A percentile compares a stretch with the other conserved stretches of the same genome.
Conservation (phyloP, 331 rosid genomes). For the Erythrophleum ivorense region DNA sequence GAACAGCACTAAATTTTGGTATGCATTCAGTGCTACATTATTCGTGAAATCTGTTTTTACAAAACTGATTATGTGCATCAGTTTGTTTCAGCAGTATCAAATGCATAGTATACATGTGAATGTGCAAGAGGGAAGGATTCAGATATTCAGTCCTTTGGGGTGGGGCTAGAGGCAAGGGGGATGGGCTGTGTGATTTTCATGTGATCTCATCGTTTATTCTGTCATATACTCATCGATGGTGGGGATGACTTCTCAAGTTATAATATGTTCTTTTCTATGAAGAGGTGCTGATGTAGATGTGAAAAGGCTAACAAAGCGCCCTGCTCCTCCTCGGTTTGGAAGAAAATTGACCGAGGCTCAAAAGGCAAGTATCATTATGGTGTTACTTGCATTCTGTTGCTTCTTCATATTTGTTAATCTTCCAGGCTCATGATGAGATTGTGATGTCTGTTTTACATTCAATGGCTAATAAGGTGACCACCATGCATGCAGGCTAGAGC, state of each 20-base stretch:
- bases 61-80: neutral
- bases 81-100: neutral
- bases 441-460: neutral
- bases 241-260: neutral
- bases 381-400: slow-evolving; percentile 24
- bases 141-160: neutral
- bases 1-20: neutral
- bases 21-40: slow-evolving; percentile 15
- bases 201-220: slow-evolving; percentile 7
- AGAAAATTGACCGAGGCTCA: slow-evolving; percentile 82
- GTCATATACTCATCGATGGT: neutral
- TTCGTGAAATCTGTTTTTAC: neutral
- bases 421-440: slow-evolving; percentile 14
- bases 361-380: slow-evolving; percentile 58
- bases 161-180: neutral
- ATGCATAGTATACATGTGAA: neutral
- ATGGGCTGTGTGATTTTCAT: neutral
- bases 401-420: slow-evolving; percentile 28
- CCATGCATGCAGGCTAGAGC: slow-evolving; percentile 90
- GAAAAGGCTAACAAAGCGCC: slow-evolving; percentile 83
- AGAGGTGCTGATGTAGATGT: slow-evolving; percentile 90
- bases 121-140: neutral
- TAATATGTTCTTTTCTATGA: slow-evolving; percentile 30
- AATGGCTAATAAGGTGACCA: slow-evolving; percentile 34
- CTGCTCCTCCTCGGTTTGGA: slow-evolving; percentile 94